A percentile compares a stretch with the other conserved stretches of the same genome.
Evolutionary conservation across 768 basidiomycete species (phyloP).

Genomic region (Mycena latifolia): DNA sequence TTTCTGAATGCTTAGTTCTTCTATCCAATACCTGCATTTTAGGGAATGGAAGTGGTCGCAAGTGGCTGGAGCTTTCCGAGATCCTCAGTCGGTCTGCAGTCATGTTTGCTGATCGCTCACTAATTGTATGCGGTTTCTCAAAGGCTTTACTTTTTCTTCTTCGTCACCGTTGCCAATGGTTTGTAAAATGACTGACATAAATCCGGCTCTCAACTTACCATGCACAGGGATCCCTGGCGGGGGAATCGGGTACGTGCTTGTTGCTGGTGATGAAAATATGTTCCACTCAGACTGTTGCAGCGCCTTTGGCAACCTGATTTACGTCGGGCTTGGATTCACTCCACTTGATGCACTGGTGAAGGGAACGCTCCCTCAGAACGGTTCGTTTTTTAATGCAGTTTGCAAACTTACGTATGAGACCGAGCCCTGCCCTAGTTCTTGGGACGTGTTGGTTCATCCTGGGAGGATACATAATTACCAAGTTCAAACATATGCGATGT

Average conservation of each 20-base stretch:
- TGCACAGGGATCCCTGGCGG: too few species aligned
- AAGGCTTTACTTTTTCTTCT: background rate
- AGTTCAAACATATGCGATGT: conserved; percentile 3
- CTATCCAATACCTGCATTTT: too few species aligned
- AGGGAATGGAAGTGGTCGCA: too few species aligned
- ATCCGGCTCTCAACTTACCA: too few species aligned
- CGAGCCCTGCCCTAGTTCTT: background rate
- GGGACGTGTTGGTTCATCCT: conserved; percentile 4
- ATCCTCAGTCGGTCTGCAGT: too few species aligned
- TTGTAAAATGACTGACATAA: too few species aligned
- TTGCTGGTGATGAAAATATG: too few species aligned
- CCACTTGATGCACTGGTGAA: conserved; percentile 9
- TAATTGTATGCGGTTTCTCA: too few species aligned
- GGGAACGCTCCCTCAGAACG: conserved; percentile 7
- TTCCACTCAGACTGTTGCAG: conserved; percentile 5
- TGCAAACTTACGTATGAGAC: too few species aligned
- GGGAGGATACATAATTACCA: background rate
- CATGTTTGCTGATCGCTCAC: too few species aligned
- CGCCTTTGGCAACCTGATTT: conserved; percentile 10
- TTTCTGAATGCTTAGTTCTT: background rate
- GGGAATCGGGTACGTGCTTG: background rate
- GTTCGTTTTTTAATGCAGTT: background rate
- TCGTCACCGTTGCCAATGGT: background rate
- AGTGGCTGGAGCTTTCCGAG: too few species aligned
- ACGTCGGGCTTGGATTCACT: conserved; percentile 9